phyloP scores from a whole-genome alignment of 352 stramenopile genomes.

The Phytophthora pisi region DNA sequence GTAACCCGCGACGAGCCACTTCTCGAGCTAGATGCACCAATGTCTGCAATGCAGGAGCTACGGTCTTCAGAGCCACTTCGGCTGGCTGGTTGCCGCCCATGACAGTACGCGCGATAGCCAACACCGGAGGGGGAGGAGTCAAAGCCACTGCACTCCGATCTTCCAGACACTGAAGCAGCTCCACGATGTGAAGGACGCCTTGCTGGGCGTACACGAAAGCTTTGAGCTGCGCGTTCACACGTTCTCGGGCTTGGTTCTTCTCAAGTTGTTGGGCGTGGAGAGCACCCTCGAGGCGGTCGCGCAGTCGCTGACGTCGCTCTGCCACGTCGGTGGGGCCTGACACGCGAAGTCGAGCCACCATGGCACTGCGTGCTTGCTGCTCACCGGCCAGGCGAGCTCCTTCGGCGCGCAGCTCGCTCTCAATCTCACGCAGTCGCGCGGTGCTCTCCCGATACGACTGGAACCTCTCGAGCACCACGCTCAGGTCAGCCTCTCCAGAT shows the following conservation, averaged over 20 bases:
- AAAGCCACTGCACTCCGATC: conserved; percentile 27
- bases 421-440: conserved; percentile 53
- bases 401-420: conserved; percentile 42
- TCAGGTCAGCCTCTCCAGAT: conserved; percentile 57
- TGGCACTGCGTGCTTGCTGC: conserved; percentile 30
- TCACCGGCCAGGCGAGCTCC: conserved; percentile 36
- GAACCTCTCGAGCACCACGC: conserved; percentile 56
- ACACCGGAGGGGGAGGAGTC: conserved; percentile 10
- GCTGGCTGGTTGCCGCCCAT: conserved; percentile 32
- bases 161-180: conserved; percentile 60
- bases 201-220: conserved; percentile 64
- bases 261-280: conserved; percentile 42
- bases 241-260: conserved; percentile 48
- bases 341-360: conserved; percentile 47
- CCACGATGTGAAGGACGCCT: conserved; percentile 59
- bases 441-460: conserved; percentile 42
- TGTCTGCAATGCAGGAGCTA: conserved; percentile 28
- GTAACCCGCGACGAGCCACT: conserved; percentile 22
- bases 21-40: conserved; percentile 21
- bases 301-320: conserved; percentile 57
- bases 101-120: conserved; percentile 13
- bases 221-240: conserved; percentile 50
- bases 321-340: conserved; percentile 55
- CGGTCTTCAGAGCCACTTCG: conserved; percentile 28
- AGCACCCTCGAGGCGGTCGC: conserved; percentile 57